Evolutionary conservation across 2,329 filamentous ascomycete species (phyloP).

Genomic region (Acarospora socialis): DNA sequence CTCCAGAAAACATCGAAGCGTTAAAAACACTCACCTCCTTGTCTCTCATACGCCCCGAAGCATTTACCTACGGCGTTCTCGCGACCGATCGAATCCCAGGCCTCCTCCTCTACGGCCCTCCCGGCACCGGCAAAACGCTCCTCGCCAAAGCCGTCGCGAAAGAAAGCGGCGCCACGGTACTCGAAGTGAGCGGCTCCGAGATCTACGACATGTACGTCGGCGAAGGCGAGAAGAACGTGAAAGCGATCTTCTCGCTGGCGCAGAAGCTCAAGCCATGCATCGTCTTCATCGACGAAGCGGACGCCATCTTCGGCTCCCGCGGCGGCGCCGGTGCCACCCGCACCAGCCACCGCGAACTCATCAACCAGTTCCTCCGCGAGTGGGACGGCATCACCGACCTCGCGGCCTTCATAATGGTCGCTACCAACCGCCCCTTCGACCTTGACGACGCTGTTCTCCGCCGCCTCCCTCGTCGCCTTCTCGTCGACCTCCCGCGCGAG

Average conservation of each 20-base stretch:
- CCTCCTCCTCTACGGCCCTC: conserved; percentile 74
- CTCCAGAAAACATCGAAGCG: conserved; percentile 68
- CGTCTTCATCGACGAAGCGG: conserved; percentile 94
- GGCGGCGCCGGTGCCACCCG: conserved; percentile 47
- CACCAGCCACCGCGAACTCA: conserved; percentile 67
- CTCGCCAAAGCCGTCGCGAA: conserved; percentile 51
- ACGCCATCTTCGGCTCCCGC: conserved; percentile 75
- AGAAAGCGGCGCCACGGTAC: conserved; percentile 50
- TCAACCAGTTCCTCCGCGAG: conserved; percentile 92
- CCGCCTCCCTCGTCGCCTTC: conserved; percentile 34
- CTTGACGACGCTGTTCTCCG: conserved; percentile 51
- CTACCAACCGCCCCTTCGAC: conserved; percentile 89
- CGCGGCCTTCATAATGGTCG: conserved; percentile 93
- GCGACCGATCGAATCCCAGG: conserved; percentile 84
- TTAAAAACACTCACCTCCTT: conserved; percentile 80
- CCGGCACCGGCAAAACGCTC: conserved; percentile 50
- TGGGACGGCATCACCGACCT: conserved; percentile 84
- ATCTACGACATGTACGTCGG: conserved; percentile 96
- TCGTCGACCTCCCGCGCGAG: conserved; percentile 35
- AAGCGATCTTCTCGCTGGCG: conserved; percentile 78
- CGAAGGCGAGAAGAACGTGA: conserved; percentile 90
- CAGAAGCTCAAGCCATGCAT: conserved; percentile 85
- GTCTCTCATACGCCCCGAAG: conserved; percentile 74
- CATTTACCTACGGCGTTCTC: conserved; percentile 91
- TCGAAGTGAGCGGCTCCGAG: conserved; percentile 75